A percentile compares a stretch with the other conserved stretches of the same genome.
Conservation (phyloP, 1,284 basidiomycete species). For the Lignosus rhinocerotis region DNA sequence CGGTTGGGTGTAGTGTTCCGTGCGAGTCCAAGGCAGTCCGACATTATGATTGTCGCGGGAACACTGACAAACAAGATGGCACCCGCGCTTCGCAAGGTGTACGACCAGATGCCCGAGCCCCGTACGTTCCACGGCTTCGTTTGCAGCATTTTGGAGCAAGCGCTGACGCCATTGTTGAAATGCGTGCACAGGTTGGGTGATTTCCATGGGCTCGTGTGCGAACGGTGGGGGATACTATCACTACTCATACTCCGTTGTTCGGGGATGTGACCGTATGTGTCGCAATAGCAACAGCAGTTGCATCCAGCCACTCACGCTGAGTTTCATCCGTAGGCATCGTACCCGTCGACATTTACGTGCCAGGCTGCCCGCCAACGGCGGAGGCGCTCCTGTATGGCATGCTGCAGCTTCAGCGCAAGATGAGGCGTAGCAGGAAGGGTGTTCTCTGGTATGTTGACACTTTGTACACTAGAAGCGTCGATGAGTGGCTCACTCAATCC, state of each 20-base stretch:
- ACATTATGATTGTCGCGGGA: constrained; percentile 99
- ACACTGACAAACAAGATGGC: constrained; percentile 99
- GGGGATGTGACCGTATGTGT: constrained; percentile 93
- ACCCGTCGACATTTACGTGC: constrained; percentile 96
- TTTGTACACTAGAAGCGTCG: not conserved
- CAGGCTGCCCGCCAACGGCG: constrained; percentile 92
- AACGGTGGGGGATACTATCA: constrained; percentile 99
- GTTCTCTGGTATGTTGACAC: constrained; percentile 77
- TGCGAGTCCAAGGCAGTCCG: constrained; percentile 95
- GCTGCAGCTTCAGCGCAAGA: constrained; percentile 97
- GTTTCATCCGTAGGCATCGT: constrained; percentile 70
- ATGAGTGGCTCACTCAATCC: constrained; percentile 10
- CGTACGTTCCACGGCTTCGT: constrained; percentile 46
- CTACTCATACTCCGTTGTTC: constrained; percentile 98
- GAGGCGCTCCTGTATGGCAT: constrained; percentile 94
- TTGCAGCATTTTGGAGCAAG: not conserved
- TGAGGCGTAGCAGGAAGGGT: constrained; percentile 87
- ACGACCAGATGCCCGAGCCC: constrained; percentile 97
- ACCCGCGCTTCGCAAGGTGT: constrained; percentile 91
- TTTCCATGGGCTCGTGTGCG: constrained; percentile 99
- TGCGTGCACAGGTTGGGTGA: constrained; percentile 80
- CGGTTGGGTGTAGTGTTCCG: constrained; percentile 97
- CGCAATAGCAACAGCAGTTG: not conserved
- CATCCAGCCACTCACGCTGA: constrained; percentile 2
- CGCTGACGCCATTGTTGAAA: constrained; percentile 15